Base-by-base conservation (phyloP, 108 stramenopile species). In the Skeletonema tropicum region DNA sequence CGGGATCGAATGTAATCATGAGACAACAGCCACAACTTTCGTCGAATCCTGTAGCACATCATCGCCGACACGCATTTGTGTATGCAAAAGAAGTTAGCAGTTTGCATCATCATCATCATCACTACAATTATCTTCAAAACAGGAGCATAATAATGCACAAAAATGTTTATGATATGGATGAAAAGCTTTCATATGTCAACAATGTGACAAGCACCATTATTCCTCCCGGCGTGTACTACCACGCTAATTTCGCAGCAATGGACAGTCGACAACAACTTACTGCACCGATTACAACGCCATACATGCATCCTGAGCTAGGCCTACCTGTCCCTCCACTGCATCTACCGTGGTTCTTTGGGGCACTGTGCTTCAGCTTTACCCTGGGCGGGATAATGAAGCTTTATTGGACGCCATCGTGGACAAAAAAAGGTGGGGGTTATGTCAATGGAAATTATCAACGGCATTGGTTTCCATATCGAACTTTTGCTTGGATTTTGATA, bases 401-500 rank as follows among this genome's bases (percentile, higher is more conserved):
- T 19, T 36, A 36, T 65, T 58, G 66, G 67, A 58, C 65, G 55
- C 78, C 77, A 3, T 69, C 46, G 14, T 83, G 82, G 82, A 52
- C 59, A 1, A 38, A 35, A 8, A 5, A 12, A 60, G 75, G 79
- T n/a, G 69, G 79, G 13, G 41, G 65, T 10, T 31, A 25, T 61
- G 39, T 21, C 7, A 49, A 67, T 15, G 42, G 48, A 25, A 21
- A 63, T 6, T 57, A 25, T 30, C 39, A 23, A n/a, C 69, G 61
- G 45, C 81, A 82, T 75, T 82, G 81, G 77, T 83, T 79, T 31
- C 82, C 82, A 6, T 83, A 83, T 64, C 60, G 52, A 29, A 42
- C 45, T 3, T 79, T 83, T 74, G 77, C 73, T 41, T 83, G 77
- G 82, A 35, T 45, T 1, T 75, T 83, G 41, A 79, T 79, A 26